A percentile compares a stretch with the other conserved stretches of the same genome.
Conservation (phyloP, 2,329 filamentous ascomycete species). For the Fusarium nygamai region DNA sequence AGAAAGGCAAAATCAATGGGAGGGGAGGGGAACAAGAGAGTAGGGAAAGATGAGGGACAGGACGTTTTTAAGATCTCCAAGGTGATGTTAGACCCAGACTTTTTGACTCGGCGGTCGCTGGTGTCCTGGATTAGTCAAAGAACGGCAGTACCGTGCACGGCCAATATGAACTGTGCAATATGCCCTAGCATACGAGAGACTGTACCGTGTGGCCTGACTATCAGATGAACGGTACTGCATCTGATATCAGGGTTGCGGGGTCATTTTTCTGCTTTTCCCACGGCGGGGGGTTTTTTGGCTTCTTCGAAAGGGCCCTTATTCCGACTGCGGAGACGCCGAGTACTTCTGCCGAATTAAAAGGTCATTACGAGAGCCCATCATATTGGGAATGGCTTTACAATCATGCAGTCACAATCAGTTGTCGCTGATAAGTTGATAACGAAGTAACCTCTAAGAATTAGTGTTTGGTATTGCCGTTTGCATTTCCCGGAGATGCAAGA, state of each 20-base stretch:
- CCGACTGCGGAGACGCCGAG: constrained; percentile 45
- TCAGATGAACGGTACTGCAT: constrained; percentile 34
- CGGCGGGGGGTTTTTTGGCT: constrained; percentile 29
- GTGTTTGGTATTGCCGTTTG: background rate
- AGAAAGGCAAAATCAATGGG: constrained; percentile 5
- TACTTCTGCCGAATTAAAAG: background rate
- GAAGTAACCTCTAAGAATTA: constrained; percentile 10
- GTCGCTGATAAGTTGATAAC: constrained; percentile 28
- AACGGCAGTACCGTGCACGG: constrained; percentile 17
- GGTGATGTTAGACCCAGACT: constrained; percentile 29
- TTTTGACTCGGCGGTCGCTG: constrained; percentile 31
- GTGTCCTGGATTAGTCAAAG: constrained; percentile 43
- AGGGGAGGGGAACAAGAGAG: background rate
- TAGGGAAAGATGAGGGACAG: constrained; percentile 5
- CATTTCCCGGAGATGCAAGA: constrained; percentile 39
- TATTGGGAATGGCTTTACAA: constrained; percentile 21
- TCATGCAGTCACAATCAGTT: constrained; percentile 9
- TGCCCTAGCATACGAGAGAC: background rate
- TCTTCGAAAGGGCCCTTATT: constrained; percentile 37
- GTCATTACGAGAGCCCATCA: constrained; percentile 21
- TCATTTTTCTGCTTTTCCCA: constrained; percentile 42
- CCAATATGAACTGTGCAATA: constrained; percentile 29
- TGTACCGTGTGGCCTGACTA: constrained; percentile 26
- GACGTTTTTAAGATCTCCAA: constrained; percentile 34
- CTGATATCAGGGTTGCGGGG: constrained; percentile 42